Percentiles rank a stretch among this genome's conserved stretches.
Evolutionary conservation across 352 stramenopile species (phyloP).

Genomic region (Pythium monospermum): DNA sequence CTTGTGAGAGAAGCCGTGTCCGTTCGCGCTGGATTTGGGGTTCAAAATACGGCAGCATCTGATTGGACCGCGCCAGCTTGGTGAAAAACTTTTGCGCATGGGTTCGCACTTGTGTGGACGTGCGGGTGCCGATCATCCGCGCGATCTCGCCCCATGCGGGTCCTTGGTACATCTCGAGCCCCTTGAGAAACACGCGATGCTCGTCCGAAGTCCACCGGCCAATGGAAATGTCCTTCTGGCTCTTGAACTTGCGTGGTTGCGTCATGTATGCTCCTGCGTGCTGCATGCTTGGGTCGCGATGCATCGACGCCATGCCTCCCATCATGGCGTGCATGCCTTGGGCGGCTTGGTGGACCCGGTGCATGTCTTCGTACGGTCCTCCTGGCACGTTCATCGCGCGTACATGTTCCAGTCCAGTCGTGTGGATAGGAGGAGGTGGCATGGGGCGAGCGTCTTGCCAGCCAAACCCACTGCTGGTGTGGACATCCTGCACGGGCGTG

Average conservation of each 20-base stretch:
- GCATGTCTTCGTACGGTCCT: constrained; percentile 13
- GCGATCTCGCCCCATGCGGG: constrained; percentile 83
- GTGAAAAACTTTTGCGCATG: constrained; percentile 89
- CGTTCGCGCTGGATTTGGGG: constrained; percentile 70
- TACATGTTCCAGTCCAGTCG: constrained; percentile 17
- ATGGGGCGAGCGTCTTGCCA: constrained; percentile 19
- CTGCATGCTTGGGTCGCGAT: constrained; percentile 10
- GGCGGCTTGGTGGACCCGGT: constrained; percentile 16
- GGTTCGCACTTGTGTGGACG: constrained; percentile 79
- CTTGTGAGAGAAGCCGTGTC: constrained; percentile 46
- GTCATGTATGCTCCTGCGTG: constrained; percentile 2
- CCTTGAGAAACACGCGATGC: constrained; percentile 72
- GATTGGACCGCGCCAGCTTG: constrained; percentile 71
- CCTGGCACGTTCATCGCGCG: constrained; percentile 4
- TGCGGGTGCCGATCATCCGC: constrained; percentile 74
- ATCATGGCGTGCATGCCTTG: constrained; percentile 27
- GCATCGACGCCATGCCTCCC: constrained; percentile 6
- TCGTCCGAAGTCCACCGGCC: constrained; percentile 75
- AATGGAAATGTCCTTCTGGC: constrained; percentile 56
- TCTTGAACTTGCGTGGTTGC: constrained; percentile 20
- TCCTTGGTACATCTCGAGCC: constrained; percentile 75
- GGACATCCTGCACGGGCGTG: constrained; percentile 10
- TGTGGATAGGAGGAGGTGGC: constrained; percentile 13
- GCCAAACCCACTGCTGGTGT: constrained; percentile 8
- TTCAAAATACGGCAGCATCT: constrained; percentile 73